A percentile compares a stretch with the other conserved stretches of the same genome.
These are phyloP conservation scores for Hymenoscyphus fructigenus DNA, from an alignment of 2,329 filamentous ascomycete species.

Conservation along the genomic window DNA sequence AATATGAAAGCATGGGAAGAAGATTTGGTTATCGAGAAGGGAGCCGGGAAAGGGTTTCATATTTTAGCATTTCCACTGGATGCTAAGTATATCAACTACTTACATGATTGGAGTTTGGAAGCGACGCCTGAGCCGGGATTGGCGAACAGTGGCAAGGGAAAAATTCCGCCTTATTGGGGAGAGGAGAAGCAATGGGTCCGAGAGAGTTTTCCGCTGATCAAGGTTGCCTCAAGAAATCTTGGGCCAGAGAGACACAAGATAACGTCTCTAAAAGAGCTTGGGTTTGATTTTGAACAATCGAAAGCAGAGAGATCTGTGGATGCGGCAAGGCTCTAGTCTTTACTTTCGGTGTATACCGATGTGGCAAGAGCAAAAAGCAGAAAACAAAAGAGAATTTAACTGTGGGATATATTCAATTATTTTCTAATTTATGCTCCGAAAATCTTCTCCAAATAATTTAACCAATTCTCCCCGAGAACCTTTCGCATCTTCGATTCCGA, in stretches of 20 bases:
- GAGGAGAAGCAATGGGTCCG: background rate
- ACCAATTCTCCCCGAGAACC: constrained; percentile 42
- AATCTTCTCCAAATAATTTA: constrained; percentile 41
- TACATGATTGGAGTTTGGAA: background rate
- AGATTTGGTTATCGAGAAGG: background rate
- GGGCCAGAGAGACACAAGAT: background rate
- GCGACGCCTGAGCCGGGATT: background rate
- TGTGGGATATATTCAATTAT: background rate
- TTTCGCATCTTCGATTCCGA: constrained; percentile 40
- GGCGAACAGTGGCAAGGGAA: background rate
- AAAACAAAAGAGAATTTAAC: background rate
- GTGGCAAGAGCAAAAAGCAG: background rate
- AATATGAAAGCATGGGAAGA: background rate
- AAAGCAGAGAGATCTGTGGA: background rate
- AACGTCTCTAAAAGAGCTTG: background rate
- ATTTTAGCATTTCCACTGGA: background rate
- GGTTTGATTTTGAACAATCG: background rate
- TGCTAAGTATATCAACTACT: background rate
- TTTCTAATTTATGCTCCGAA: constrained; percentile 4
- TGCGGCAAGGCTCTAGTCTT: background rate
- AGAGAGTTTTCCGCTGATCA: background rate
- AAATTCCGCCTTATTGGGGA: constrained; percentile 1
- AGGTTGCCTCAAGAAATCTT: background rate
- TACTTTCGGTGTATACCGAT: background rate
- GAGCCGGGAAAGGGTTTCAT: background rate